phyloP scores from a whole-genome alignment of 768 basidiomycete genomes.

The Coprinopsis sp. region DNA sequence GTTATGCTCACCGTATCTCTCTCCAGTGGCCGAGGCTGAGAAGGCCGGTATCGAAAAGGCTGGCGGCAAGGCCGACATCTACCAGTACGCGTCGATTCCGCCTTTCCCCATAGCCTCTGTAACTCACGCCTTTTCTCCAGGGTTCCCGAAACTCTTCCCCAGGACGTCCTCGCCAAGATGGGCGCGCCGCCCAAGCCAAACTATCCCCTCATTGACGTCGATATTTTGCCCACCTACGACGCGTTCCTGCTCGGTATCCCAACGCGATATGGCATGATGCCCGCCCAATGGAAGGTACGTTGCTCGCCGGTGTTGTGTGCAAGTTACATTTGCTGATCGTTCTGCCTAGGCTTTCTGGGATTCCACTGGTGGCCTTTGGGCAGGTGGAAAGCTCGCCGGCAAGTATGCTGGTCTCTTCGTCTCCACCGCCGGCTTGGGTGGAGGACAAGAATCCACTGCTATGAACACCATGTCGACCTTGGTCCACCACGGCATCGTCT shows the following conservation, averaged over 20 bases:
- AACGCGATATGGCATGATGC: conserved; percentile 72
- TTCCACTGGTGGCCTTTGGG: conserved; percentile 65
- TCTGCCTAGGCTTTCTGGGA: conserved; percentile 64
- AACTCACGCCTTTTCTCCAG: conserved; percentile 28
- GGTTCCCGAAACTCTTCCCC: conserved; percentile 72
- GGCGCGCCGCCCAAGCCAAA: conserved; percentile 53
- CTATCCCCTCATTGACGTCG: conserved; percentile 54
- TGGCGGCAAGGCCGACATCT: conserved; percentile 49
- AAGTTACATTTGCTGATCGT: background rate
- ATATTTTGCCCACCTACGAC: conserved; percentile 49
- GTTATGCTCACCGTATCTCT: conserved; percentile 7
- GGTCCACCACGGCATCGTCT: conserved; percentile 68
- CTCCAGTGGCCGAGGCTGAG: conserved; percentile 55
- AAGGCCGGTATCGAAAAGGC: conserved; percentile 43
- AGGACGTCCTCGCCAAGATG: conserved; percentile 57
- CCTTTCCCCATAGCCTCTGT: background rate
- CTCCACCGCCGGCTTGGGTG: conserved; percentile 66
- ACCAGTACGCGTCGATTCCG: conserved; percentile 41
- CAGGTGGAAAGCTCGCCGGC: conserved; percentile 52
- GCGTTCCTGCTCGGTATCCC: conserved; percentile 67
- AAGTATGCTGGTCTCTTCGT: conserved; percentile 77
- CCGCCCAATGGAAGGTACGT: conserved; percentile 49
- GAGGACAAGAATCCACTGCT: conserved; percentile 71
- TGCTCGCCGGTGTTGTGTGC: background rate
- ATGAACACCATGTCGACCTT: conserved; percentile 52